Evolutionary conservation across 1,284 basidiomycete genomes (phyloP).

Genomic region (Trichosporon sp.): DNA sequence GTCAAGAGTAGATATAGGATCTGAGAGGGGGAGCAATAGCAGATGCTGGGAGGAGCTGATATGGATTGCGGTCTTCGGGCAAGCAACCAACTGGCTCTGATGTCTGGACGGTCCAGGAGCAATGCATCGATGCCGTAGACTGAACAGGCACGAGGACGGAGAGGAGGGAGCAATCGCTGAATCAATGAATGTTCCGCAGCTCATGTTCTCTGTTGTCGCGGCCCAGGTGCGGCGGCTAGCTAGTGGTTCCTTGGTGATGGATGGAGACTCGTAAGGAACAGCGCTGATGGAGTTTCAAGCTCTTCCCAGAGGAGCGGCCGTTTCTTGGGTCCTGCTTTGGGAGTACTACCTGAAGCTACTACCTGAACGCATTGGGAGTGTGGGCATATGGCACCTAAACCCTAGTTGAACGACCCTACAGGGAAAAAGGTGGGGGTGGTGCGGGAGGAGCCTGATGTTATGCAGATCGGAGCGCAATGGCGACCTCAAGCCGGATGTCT

Average conservation of each 20-base stretch:
- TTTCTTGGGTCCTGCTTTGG: background rate
- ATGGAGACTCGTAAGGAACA: slow-evolving; percentile 2
- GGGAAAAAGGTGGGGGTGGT: slow-evolving; percentile 2
- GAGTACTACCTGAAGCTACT: background rate
- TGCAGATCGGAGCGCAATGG: slow-evolving; percentile 2
- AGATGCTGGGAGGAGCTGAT: background rate
- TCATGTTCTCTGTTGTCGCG: slow-evolving; percentile 10
- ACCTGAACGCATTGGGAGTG: background rate
- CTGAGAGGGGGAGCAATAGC: background rate
- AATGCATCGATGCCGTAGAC: background rate
- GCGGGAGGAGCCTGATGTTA: slow-evolving; percentile 2
- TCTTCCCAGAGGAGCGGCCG: background rate
- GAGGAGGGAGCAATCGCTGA: background rate
- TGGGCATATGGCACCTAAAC: slow-evolving; percentile 4
- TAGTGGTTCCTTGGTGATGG: background rate
- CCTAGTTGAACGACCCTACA: background rate
- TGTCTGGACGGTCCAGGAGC: background rate
- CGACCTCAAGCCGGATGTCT: slow-evolving; percentile 1
- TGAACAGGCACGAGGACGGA: background rate
- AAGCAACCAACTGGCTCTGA: background rate
- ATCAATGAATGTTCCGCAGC: background rate
- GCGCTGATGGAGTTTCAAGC: slow-evolving; percentile 2
- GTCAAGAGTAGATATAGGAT: background rate
- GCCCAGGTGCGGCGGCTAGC: background rate
- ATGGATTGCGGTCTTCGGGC: slow-evolving; percentile 1